Conservation (phyloP, 129 eudicot species). For the Saposhnikovia divaricata region DNA sequence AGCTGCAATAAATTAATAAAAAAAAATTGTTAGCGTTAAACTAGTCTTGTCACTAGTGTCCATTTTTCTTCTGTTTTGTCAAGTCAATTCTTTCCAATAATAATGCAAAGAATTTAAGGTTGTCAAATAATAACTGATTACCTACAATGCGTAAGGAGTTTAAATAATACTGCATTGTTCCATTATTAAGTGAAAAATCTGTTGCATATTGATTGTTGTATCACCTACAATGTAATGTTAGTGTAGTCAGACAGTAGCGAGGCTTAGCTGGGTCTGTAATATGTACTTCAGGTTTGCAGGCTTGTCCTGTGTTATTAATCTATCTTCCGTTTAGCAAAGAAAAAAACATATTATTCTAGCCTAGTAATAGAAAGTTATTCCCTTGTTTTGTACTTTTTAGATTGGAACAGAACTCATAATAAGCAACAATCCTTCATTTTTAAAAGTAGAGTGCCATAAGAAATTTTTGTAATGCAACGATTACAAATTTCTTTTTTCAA, state of each 20-base stretch:
- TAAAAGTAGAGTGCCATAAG: background rate
- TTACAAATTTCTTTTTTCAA: background rate
- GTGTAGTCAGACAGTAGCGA: no score
- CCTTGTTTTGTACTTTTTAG: background rate
- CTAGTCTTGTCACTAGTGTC: constrained; percentile 1
- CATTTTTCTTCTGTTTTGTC: background rate
- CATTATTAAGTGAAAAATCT: background rate
- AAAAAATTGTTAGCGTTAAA: constrained; percentile 11
- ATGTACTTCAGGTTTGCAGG: no score
- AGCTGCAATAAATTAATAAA: constrained; percentile 53
- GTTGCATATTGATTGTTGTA: background rate
- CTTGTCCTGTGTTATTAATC: no score
- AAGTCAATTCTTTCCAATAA: background rate
- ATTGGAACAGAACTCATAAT: background rate
- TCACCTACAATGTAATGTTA: background rate
- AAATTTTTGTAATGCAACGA: background rate
- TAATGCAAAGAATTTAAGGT: background rate
- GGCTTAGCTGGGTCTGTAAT: no score
- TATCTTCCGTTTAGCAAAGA: no score
- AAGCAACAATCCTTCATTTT: background rate
- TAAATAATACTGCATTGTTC: background rate
- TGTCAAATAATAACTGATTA: background rate
- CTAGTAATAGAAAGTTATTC: background rate
- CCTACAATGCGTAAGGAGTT: background rate
- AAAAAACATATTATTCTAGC: background rate